phyloP scores from a whole-genome alignment of 805 yeast genomes.

The Yamadazyma akitaensis region DNA sequence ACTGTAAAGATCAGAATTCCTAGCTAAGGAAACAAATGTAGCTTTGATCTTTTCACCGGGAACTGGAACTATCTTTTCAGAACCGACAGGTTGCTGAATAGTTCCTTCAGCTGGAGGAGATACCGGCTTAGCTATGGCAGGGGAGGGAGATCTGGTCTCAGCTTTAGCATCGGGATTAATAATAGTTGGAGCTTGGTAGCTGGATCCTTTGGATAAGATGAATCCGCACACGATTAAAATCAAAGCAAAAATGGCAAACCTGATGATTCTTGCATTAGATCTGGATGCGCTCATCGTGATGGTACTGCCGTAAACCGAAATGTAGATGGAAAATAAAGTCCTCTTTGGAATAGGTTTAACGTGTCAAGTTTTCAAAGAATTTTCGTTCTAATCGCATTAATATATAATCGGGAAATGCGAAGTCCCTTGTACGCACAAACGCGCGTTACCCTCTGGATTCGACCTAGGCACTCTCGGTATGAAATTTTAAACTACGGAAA shows the following conservation, averaged over 20 bases:
- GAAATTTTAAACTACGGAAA: too few relatives aligned
- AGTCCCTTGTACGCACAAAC: not conserved
- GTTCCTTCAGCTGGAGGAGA: not conserved
- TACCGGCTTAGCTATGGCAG: not conserved
- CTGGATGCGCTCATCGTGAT: constrained; percentile 13
- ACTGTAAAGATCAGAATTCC: constrained; percentile 67
- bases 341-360: not conserved
- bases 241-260: constrained; percentile 38
- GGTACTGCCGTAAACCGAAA: not conserved
- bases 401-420: not conserved
- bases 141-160: not conserved
- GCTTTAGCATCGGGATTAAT: not conserved
- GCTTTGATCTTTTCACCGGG: constrained; percentile 59
- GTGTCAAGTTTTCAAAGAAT: constrained; percentile 2
- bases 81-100: constrained; percentile 9
- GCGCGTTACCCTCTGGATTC: too few relatives aligned
- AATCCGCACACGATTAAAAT: constrained; percentile 35
- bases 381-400: not conserved
- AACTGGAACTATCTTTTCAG: constrained; percentile 19
- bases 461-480: too few relatives aligned
- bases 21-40: constrained; percentile 77
- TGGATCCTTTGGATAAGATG: constrained; percentile 35
- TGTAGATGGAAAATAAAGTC: not conserved
- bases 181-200: constrained; percentile 16
- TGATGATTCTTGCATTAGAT: constrained; percentile 36